These are phyloP conservation scores for Umbellularia californica DNA, from an alignment of 164 flowering plant genomes.

Conservation along the genomic window DNA sequence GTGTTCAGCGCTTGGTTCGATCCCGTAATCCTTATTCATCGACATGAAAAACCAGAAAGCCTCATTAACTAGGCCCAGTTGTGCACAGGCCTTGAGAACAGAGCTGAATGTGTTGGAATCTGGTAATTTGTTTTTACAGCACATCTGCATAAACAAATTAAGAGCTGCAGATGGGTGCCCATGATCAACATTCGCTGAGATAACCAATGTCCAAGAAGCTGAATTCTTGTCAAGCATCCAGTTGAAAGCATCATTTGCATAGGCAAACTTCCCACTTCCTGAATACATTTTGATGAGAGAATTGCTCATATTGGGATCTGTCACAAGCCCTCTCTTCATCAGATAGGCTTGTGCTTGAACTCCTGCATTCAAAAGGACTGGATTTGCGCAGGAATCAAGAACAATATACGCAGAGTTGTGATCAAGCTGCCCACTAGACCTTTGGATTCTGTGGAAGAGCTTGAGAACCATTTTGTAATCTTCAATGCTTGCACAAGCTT, in stretches of 20 bases:
- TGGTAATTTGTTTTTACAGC: conserved; percentile 12
- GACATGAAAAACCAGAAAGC: conserved; percentile 22
- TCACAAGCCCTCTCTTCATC: conserved; percentile 27
- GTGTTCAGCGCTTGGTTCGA: conserved; percentile 28
- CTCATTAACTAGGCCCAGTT: conserved; percentile 24
- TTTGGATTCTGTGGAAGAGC: conserved; percentile 20
- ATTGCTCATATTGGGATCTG: conserved; percentile 20
- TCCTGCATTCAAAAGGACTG: conserved; percentile 24
- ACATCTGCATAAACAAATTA: conserved; percentile 21
- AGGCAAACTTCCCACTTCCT: conserved; percentile 22
- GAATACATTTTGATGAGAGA: conserved; percentile 37
- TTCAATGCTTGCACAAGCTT: conserved; percentile 15
- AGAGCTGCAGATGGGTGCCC: conserved; percentile 31
- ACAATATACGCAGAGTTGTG: conserved; percentile 14
- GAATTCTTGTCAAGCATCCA: conserved; percentile 17
- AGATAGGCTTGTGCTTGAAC: conserved; percentile 20
- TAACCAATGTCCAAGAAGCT: conserved; percentile 25
- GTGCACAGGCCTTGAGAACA: conserved; percentile 25
- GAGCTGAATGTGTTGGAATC: conserved; percentile 20
- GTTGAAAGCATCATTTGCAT: conserved; percentile 22
- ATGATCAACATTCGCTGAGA: conserved; percentile 30
- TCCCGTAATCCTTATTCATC: conserved; percentile 22
- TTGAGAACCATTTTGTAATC: conserved; percentile 20
- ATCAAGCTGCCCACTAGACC: conserved; percentile 17
- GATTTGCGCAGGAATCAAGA: conserved; percentile 20